phyloP scores from a whole-genome alignment of 495 filamentous ascomycete species.

The Penicillium paxilli region DNA sequence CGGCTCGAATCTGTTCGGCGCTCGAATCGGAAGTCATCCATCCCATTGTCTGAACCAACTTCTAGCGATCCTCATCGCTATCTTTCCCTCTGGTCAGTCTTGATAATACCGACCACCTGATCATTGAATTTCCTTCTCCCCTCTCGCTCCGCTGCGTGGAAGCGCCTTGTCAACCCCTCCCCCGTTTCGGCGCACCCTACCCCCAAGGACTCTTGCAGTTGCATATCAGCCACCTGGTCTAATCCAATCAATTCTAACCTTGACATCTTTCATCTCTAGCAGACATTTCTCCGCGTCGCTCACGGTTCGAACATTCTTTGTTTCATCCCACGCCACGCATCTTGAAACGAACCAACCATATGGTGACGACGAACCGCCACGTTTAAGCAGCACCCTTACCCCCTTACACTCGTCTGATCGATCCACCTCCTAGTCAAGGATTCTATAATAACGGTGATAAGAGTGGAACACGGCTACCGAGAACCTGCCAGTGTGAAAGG shows the following conservation, averaged over 20 bases:
- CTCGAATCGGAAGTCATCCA: background rate
- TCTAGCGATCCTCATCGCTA: background rate
- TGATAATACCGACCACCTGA: background rate
- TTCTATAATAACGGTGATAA: background rate
- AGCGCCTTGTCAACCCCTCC: slow-evolving; percentile 26
- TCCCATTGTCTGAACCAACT: background rate
- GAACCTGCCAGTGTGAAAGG: background rate
- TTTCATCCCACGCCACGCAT: background rate
- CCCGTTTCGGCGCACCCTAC: slow-evolving; percentile 2
- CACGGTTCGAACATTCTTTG: background rate
- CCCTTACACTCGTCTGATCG: slow-evolving; percentile 2
- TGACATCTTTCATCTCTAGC: background rate
- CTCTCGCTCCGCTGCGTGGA: background rate
- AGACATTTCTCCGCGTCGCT: background rate
- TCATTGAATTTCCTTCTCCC: slow-evolving; percentile 1
- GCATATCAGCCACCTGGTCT: slow-evolving; percentile 1
- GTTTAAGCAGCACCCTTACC: slow-evolving; percentile 10
- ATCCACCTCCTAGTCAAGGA: slow-evolving; percentile 21
- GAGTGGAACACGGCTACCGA: too few species aligned
- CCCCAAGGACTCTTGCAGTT: background rate
- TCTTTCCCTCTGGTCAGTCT: background rate
- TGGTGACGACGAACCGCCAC: slow-evolving; percentile 14
- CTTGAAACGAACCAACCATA: slow-evolving; percentile 4
- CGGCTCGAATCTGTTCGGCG: background rate
- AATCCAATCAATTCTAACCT: slow-evolving; percentile 2